A percentile compares a stretch with the other conserved stretches of the same genome.
Evolutionary conservation across 2,329 filamentous ascomycete genomes (phyloP).

Genomic region (Rutstroemia sydowiana): DNA sequence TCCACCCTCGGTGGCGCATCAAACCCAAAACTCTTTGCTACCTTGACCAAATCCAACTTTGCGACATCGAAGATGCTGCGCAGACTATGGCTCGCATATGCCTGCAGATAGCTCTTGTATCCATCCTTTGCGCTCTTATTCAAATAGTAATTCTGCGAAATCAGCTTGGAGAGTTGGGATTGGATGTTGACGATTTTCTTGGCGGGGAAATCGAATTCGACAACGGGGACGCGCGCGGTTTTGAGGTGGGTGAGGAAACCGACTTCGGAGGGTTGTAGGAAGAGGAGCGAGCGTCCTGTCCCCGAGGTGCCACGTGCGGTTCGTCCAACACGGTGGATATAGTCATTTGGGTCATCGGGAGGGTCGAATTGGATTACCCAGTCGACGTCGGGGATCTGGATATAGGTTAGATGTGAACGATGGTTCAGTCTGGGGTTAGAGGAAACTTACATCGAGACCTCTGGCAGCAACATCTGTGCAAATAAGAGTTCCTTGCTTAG

Average conservation of each 20-base stretch:
- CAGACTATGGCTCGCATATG: slow-evolving; percentile 81
- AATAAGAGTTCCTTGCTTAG: slow-evolving; percentile 78
- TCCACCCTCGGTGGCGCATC: slow-evolving; percentile 69
- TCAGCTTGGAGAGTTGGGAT: slow-evolving; percentile 87
- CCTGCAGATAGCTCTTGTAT: slow-evolving; percentile 87
- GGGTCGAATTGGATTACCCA: slow-evolving; percentile 97
- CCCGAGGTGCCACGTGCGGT: slow-evolving; percentile 79
- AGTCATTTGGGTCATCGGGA: slow-evolving; percentile 81
- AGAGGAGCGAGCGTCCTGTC: slow-evolving; percentile 85
- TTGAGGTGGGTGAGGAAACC: slow-evolving; percentile 90
- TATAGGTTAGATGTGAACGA: background rate
- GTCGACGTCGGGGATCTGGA: slow-evolving; percentile 80
- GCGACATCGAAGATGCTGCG: slow-evolving; percentile 80
- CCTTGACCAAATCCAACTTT: slow-evolving; percentile 74
- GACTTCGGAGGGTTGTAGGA: slow-evolving; percentile 85
- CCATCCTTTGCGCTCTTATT: slow-evolving; percentile 77
- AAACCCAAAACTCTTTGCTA: slow-evolving; percentile 81
- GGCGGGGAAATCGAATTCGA: slow-evolving; percentile 90
- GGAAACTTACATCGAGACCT: slow-evolving; percentile 67
- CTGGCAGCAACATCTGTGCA: slow-evolving; percentile 95
- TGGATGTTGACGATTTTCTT: slow-evolving; percentile 90
- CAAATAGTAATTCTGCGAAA: slow-evolving; percentile 92
- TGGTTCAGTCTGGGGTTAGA: background rate
- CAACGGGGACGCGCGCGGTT: slow-evolving; percentile 82
- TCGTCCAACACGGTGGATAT: slow-evolving; percentile 93